Conservation (phyloP, 2,329 filamentous ascomycete genomes). For the Beauveria brongniartii region DNA sequence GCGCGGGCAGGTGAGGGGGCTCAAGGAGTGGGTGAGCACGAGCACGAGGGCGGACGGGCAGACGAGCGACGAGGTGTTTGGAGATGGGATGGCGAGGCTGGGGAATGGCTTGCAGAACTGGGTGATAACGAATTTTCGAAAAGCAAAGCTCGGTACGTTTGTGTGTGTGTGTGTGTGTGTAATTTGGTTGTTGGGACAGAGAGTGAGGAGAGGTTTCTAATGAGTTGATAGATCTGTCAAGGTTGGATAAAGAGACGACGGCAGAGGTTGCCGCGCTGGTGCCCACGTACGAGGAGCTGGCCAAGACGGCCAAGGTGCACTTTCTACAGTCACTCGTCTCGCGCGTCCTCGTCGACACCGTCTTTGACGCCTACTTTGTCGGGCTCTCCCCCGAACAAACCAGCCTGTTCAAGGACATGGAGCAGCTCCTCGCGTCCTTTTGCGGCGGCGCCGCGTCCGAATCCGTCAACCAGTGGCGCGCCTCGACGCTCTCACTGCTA, state of each 20-base stretch:
- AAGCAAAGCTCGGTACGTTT: constrained; percentile 44
- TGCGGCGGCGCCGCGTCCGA: constrained; percentile 31
- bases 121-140: constrained; percentile 62
- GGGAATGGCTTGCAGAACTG: constrained; percentile 66
- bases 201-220: neutral
- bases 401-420: constrained; percentile 39
- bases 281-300: constrained; percentile 50
- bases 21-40: constrained; percentile 66
- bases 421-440: constrained; percentile 36
- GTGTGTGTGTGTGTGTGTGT: neutral
- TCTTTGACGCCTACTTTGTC: constrained; percentile 57
- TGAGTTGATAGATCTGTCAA: constrained; percentile 33
- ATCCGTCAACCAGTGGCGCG: constrained; percentile 58
- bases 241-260: constrained; percentile 31
- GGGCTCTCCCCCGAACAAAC: constrained; percentile 50
- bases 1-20: constrained; percentile 52
- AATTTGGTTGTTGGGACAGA: neutral
- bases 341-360: constrained; percentile 48
- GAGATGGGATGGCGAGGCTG: constrained; percentile 51
- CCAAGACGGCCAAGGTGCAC: constrained; percentile 48
- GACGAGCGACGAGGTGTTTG: constrained; percentile 58
- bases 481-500: constrained; percentile 52
- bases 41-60: constrained; percentile 55
- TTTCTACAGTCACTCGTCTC: constrained; percentile 56
- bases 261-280: constrained; percentile 40